These are phyloP conservation scores for Xanthoceras sorbifolium DNA, from an alignment of 345 rosid genomes.

Conservation along the genomic window DNA sequence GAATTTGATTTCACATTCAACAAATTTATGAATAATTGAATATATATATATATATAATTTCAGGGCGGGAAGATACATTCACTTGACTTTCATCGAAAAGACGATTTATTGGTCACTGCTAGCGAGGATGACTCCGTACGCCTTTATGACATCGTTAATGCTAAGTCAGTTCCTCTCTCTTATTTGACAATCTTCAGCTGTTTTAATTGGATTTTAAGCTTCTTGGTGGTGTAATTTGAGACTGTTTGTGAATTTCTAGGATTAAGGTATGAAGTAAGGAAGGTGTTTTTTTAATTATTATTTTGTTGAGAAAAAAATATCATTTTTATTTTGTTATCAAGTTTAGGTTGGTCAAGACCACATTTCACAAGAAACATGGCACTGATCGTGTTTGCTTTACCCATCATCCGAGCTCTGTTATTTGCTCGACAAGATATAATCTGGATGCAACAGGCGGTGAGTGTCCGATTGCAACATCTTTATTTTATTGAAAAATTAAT, in stretches of 20 bases:
- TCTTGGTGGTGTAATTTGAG: background rate
- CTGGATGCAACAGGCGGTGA: constrained; percentile 79
- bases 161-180: constrained; percentile 51
- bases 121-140: constrained; percentile 96
- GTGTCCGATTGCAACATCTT: constrained; percentile 19
- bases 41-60: background rate
- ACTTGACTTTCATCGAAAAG: constrained; percentile 88
- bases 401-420: constrained; percentile 91
- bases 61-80: constrained; percentile 89
- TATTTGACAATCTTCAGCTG: background rate
- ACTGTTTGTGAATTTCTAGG: constrained; percentile 2
- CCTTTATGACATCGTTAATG: constrained; percentile 84
- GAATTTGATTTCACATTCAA: background rate
- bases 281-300: no score
- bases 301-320: background rate
- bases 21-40: no score
- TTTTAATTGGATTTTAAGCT: background rate
- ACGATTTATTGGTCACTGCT: constrained; percentile 84
- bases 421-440: constrained; percentile 83
- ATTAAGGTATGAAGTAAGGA: background rate
- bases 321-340: constrained; percentile 12
- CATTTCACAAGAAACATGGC: constrained; percentile 90
- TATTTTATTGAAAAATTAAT: background rate
- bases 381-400: constrained; percentile 94
- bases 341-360: constrained; percentile 90